These are phyloP conservation scores for Backusella psychrophila DNA, from an alignment of 192 early-diverging fungal species.

Conservation along the genomic window DNA sequence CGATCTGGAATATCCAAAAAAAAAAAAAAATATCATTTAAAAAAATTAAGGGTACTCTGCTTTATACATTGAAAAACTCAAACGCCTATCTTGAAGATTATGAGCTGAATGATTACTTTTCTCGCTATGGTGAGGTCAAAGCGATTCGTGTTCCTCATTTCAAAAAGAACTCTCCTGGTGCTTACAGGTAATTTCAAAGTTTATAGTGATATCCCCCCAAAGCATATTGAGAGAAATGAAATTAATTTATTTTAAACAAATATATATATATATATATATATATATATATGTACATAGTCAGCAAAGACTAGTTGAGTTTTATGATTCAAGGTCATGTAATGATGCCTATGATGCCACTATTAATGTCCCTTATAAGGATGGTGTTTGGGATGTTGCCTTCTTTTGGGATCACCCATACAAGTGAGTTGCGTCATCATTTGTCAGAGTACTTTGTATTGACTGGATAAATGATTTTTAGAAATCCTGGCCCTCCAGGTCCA, in stretches of 20 bases:
- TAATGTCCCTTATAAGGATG: constrained; percentile 33
- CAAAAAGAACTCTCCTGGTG: constrained; percentile 12
- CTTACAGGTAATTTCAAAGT: not conserved
- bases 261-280: too few species aligned
- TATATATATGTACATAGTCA: not conserved
- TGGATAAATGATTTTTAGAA: not conserved
- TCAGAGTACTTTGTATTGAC: not conserved
- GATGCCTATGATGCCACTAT: constrained; percentile 34
- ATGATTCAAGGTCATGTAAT: constrained; percentile 41
- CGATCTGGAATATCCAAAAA: not conserved
- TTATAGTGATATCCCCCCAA: not conserved
- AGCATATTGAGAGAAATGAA: not conserved
- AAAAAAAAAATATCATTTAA: not conserved
- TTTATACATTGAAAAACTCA: constrained; percentile 39
- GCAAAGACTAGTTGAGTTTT: constrained; percentile 47
- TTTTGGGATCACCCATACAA: constrained; percentile 43
- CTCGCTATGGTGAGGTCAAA: constrained; percentile 49
- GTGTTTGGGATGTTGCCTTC: constrained; percentile 37
- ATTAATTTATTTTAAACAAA: not conserved
- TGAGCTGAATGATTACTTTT: constrained; percentile 38
- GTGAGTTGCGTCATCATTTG: constrained; percentile 9
- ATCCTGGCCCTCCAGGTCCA: constrained; percentile 8
- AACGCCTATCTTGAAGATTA: constrained; percentile 31
- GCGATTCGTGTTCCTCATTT: constrained; percentile 30
- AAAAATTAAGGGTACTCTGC: constrained; percentile 43